Evolutionary conservation across 345 rosid genomes (phyloP).

Genomic region (Iberis pinnata): DNA sequence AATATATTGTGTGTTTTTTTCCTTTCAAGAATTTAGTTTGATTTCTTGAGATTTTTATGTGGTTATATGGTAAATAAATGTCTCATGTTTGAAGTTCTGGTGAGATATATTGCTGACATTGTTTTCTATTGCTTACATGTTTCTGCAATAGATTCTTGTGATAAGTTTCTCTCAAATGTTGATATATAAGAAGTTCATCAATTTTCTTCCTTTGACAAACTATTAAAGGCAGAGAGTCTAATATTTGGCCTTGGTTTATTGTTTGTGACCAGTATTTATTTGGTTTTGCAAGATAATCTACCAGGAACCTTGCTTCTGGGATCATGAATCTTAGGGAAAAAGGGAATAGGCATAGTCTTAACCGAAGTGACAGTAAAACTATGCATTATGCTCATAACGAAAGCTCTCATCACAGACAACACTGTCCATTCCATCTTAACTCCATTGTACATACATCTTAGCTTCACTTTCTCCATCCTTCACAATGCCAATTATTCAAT

Average conservation of each 20-base stretch:
- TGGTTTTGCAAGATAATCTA: no score
- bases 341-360: no score
- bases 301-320: no score
- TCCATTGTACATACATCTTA: constrained; percentile 63
- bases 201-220: no score
- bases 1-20: neutral
- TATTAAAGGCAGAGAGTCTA: no score
- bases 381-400: constrained; percentile 74
- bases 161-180: no score
- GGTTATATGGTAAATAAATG: constrained; percentile 50
- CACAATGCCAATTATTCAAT: constrained; percentile 16
- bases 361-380: constrained; percentile 33
- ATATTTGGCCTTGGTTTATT: no score
- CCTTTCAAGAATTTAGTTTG: constrained; percentile 24
- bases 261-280: no score
- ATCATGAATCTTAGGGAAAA: no score
- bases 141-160: neutral
- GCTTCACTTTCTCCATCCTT: constrained; percentile 73
- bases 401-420: constrained; percentile 73
- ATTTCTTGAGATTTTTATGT: constrained; percentile 40
- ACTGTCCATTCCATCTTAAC: no score
- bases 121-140: constrained; percentile 8
- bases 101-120: constrained; percentile 29
- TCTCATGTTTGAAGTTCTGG: no score
- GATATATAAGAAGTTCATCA: no score